A percentile compares a stretch with the other conserved stretches of the same genome.
These are phyloP conservation scores for Globomyces pollinis-pini DNA, from an alignment of 192 early-diverging fungal species.

Conservation along the genomic window DNA sequence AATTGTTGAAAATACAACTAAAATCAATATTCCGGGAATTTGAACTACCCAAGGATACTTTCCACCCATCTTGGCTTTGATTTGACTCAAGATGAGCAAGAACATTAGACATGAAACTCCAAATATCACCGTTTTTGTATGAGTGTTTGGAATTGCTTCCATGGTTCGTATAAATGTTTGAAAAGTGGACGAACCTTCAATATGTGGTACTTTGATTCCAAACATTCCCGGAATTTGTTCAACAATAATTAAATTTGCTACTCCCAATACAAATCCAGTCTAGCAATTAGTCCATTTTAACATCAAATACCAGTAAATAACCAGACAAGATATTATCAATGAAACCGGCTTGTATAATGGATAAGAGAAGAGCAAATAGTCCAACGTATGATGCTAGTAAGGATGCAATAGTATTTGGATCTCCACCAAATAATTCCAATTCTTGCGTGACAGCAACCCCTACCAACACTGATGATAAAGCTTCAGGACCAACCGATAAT, in stretches of 20 bases:
- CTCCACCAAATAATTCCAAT: not conserved
- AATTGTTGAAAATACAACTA: slow-evolving; percentile 1
- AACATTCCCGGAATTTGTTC: not conserved
- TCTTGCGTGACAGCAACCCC: slow-evolving; percentile 18
- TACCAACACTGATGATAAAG: slow-evolving; percentile 21
- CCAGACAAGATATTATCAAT: slow-evolving; percentile 34
- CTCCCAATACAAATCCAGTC: slow-evolving; percentile 10
- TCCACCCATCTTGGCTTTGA: not conserved
- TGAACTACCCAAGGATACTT: not conserved
- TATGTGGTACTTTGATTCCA: not conserved
- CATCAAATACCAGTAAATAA: slow-evolving; percentile 23
- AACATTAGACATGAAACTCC: not conserved
- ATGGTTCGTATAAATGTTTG: not conserved
- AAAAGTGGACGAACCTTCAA: not conserved
- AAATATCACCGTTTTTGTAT: not conserved
- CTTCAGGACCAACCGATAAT: slow-evolving; percentile 36
- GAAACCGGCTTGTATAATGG: slow-evolving; percentile 26
- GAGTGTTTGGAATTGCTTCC: not conserved
- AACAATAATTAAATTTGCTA: slow-evolving; percentile 7
- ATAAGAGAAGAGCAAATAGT: slow-evolving; percentile 14
- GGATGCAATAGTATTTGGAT: slow-evolving; percentile 17
- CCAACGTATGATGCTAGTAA: slow-evolving; percentile 27
- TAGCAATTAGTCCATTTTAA: slow-evolving; percentile 24
- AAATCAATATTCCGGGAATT: not conserved
- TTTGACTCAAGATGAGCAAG: not conserved